Evolutionary conservation across 2,329 filamentous ascomycete genomes (phyloP).

Genomic region (Aspergillus ustus): DNA sequence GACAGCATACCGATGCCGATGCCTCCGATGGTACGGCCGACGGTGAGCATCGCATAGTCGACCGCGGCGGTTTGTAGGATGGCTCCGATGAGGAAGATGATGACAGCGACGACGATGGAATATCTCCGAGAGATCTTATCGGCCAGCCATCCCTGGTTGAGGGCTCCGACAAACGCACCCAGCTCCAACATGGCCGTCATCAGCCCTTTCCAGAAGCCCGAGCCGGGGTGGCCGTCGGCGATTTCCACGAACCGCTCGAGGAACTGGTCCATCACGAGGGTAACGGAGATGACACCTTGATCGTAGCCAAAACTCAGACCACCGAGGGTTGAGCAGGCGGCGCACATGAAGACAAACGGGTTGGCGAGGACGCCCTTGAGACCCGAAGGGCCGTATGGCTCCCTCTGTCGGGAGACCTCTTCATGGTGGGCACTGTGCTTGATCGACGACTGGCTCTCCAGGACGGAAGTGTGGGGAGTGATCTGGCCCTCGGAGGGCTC

Average conservation of each 20-base stretch:
- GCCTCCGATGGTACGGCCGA: constrained; percentile 56
- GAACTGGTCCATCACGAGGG: constrained; percentile 59
- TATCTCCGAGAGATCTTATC: constrained; percentile 59
- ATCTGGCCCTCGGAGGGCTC: background rate
- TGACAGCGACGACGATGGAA: constrained; percentile 56
- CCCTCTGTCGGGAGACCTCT: background rate
- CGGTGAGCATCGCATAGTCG: constrained; percentile 56
- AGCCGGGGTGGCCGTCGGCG: constrained; percentile 36
- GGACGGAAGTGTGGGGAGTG: background rate
- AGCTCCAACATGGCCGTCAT: constrained; percentile 62
- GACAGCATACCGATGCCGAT: constrained; percentile 57
- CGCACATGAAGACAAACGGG: constrained; percentile 8
- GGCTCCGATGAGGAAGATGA: constrained; percentile 57
- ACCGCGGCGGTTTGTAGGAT: constrained; percentile 56
- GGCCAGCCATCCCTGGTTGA: constrained; percentile 56
- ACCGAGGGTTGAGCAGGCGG: constrained; percentile 44
- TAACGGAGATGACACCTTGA: constrained; percentile 50
- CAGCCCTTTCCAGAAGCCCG: constrained; percentile 49
- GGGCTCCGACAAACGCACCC: constrained; percentile 53
- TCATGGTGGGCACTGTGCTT: constrained; percentile 2
- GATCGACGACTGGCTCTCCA: constrained; percentile 2
- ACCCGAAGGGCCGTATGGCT: constrained; percentile 9
- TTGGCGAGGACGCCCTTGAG: constrained; percentile 5
- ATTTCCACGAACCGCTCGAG: constrained; percentile 51
- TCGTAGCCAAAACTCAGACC: constrained; percentile 58